Conservation (phyloP, 257 asterid genomes). For the Solanum neorickii region DNA sequence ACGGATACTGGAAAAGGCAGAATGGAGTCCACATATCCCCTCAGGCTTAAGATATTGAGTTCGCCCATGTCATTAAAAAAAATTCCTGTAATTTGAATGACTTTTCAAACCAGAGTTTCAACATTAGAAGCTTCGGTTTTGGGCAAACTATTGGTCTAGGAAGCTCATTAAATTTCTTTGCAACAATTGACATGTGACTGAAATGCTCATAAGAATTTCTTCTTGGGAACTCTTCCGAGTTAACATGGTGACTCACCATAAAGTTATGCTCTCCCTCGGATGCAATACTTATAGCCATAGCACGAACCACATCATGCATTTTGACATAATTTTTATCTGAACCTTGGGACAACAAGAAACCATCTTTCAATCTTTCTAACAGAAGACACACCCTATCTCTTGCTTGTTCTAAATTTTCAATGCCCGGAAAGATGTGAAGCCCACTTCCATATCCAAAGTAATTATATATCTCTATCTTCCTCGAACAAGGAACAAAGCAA, state of each 20-base stretch:
- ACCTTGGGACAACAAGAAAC: background rate
- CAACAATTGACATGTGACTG: background rate
- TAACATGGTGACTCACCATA: background rate
- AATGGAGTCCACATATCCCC: background rate
- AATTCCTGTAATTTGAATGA: background rate
- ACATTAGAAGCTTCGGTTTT: background rate
- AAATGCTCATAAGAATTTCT: background rate
- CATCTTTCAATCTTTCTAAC: background rate
- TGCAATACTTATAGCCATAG: background rate
- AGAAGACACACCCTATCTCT: background rate
- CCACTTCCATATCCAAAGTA: constrained; percentile 4
- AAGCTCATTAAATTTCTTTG: background rate
- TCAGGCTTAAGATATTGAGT: background rate
- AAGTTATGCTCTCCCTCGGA: background rate
- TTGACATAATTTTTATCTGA: background rate
- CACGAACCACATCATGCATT: constrained; percentile 7
- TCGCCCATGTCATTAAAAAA: background rate
- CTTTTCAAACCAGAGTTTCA: background rate
- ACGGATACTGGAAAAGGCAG: background rate
- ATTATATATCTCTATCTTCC: background rate
- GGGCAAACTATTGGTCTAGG: background rate
- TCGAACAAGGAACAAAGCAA: constrained; percentile 3
- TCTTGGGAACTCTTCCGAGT: constrained; percentile 3
- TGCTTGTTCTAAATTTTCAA: background rate
- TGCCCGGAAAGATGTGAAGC: background rate